Conservation (phyloP, 148 eudicot species). For the Rhododendron kiyosumense region DNA sequence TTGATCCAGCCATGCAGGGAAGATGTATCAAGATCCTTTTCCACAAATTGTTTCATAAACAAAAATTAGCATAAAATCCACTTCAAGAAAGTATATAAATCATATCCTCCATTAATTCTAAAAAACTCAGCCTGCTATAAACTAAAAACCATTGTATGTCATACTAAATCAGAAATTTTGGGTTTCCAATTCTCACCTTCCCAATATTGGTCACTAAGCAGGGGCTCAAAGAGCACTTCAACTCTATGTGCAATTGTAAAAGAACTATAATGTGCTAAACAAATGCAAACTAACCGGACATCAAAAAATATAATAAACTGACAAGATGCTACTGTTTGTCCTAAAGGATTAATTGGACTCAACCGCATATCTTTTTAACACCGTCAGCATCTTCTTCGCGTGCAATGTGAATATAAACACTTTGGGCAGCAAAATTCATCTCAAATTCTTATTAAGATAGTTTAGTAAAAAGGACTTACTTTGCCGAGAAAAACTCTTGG, state of each 20-base stretch:
- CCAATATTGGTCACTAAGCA: not conserved
- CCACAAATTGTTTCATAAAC: too few relatives aligned
- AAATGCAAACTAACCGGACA: not conserved
- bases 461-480: conserved; percentile 30
- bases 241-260: not conserved
- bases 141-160: not conserved
- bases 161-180: not conserved
- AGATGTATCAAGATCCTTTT: too few relatives aligned
- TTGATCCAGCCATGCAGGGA: too few relatives aligned
- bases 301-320: too few relatives aligned
- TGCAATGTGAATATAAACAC: not conserved
- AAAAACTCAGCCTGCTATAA: not conserved
- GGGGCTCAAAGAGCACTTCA: not conserved
- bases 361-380: not conserved
- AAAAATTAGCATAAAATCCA: too few relatives aligned
- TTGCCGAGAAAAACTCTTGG: conserved; percentile 24
- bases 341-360: not conserved
- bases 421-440: not conserved
- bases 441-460: not conserved
- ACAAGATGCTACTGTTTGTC: too few relatives aligned
- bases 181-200: not conserved
- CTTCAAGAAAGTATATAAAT: too few relatives aligned
- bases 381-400: not conserved
- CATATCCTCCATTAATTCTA: not conserved
- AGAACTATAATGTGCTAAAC: too few relatives aligned